Percentiles rank a stretch among this genome's conserved stretches.
Conservation (phyloP, 129 eudicot species). For the Arctium lappa region DNA sequence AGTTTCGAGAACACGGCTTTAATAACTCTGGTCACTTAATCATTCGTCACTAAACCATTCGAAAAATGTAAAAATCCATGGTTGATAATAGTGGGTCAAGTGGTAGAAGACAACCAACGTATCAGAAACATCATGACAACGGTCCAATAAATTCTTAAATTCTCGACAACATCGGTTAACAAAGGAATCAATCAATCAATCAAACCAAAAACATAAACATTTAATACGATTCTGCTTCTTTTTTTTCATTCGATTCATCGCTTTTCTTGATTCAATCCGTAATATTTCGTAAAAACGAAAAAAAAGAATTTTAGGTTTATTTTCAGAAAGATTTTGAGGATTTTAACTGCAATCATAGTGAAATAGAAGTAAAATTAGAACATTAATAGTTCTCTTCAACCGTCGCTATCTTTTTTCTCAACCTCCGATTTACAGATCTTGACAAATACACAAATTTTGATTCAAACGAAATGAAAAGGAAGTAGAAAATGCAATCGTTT, state of each 20-base stretch:
- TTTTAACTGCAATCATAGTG: background rate
- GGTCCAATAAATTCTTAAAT: background rate
- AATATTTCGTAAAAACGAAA: background rate
- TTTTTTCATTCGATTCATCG: background rate
- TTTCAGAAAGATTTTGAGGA: background rate
- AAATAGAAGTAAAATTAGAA: background rate
- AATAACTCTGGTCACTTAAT: no score
- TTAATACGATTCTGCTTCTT: background rate
- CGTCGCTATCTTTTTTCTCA: constrained; percentile 18
- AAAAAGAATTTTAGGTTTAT: background rate
- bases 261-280: background rate
- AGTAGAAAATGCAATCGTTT: constrained; percentile 28
- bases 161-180: background rate
- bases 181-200: background rate
- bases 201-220: background rate
- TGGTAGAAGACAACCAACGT: background rate
- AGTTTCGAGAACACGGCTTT: no score
- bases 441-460: background rate
- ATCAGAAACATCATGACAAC: background rate
- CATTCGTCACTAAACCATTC: no score
- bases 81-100: background rate
- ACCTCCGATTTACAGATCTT: constrained; percentile 29
- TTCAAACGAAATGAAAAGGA: constrained; percentile 8
- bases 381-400: constrained; percentile 13
- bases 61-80: background rate